Evolutionary conservation across 345 rosid genomes (phyloP), one percentile per base, ranked within the genome.

Genomic region (Arabis hirsuta): DNA sequence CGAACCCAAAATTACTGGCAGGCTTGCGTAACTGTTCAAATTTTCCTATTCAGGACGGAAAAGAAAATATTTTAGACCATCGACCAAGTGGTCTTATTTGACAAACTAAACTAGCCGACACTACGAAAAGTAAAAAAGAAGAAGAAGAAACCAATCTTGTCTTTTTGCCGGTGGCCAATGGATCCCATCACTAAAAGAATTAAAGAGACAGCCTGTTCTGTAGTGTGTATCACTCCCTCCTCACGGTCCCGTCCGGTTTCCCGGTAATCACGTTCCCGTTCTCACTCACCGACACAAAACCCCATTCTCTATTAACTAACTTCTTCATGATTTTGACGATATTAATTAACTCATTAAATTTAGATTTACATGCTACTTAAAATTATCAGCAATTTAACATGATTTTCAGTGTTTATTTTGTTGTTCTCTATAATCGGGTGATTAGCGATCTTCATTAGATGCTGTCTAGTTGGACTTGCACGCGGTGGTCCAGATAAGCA

Each of bases 401-500:
- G 32, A 6, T 32, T 32, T 5, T 5, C 36, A 27, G 29, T 27
- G 8, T 32, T 5, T 5, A 7, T 5, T 32, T 32, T 32, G 4
- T 32, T 32, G 1, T 32, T 5, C 36, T 29, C 3, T 10, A 50
- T 8, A 41, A 53, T 39, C 64, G 58, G 58, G 32, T 54, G 10
- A 32, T 54, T 69, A 39, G 41, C 14, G 29, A 50, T 48, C 26
- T 67, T 60, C 34, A 36, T 12, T 60, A 53, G 74, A 75, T 75
- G 74, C 69, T 61, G 69, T 68, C 79, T 53, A 68, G 69, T 69
- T 76, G 79, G 39, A 69, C 3, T 38, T 58, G 36, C 48, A 76
- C 72, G 80, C 80, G 76, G 71, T 76, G 72, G 67, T 76, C 80
- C 76, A 70, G 79, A 48, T 43, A 63, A 55, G 67, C 72, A 47